Conservation (phyloP, 257 asterid genomes). For the Hygrophila difformis region DNA sequence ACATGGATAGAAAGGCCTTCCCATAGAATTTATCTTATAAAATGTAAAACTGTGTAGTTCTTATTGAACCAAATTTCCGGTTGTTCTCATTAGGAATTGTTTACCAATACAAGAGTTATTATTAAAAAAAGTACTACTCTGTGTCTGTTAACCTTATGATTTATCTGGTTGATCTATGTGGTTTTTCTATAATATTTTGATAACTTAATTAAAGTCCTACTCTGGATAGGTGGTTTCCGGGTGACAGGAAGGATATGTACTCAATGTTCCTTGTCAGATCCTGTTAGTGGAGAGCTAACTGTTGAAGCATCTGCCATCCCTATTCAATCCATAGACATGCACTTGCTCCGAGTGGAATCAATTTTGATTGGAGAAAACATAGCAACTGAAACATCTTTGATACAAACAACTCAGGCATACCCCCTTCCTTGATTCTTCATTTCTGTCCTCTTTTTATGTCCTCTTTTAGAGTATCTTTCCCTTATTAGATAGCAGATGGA, state of each 20-base stretch:
- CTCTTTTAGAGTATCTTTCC: not conserved
- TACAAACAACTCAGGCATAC: slow-evolving; percentile 75
- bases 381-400: slow-evolving; percentile 60
- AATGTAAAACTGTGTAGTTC: too few species aligned
- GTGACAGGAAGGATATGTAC: slow-evolving; percentile 68
- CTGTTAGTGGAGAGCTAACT: slow-evolving; percentile 67
- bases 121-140: too few species aligned
- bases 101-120: too few species aligned
- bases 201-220: too few species aligned
- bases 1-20: too few species aligned
- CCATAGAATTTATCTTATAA: too few species aligned
- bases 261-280: slow-evolving; percentile 61
- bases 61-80: too few species aligned
- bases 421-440: not conserved
- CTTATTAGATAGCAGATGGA: not conserved
- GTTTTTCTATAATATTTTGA: too few species aligned
- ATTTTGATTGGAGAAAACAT: slow-evolving; percentile 74
- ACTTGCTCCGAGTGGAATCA: too few species aligned
- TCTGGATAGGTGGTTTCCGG: slow-evolving; percentile 88
- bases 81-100: too few species aligned
- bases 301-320: slow-evolving; percentile 69
- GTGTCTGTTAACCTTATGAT: too few species aligned
- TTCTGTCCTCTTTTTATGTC: not conserved
- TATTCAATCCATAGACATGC: slow-evolving; percentile 73
- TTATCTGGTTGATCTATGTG: too few species aligned